phyloP scores from a whole-genome alignment of 148 eudicot species.

The Agrostemma githago region DNA sequence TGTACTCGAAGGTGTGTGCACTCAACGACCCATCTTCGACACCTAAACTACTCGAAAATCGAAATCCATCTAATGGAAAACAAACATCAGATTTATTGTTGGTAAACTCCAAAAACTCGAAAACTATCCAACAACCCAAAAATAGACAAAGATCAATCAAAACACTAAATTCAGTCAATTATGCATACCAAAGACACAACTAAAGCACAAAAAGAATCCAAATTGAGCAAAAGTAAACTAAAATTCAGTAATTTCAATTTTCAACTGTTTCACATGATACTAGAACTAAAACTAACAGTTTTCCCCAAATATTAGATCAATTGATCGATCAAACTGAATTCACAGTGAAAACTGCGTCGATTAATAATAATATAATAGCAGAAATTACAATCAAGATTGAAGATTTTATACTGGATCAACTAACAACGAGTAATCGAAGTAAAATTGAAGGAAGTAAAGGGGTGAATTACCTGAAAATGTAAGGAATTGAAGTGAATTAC shows the following conservation, averaged over 20 bases:
- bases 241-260: constrained; percentile 13
- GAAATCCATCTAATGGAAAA: neutral
- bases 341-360: neutral
- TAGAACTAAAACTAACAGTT: neutral
- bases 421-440: neutral
- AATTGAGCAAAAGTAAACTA: constrained; percentile 11
- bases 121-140: constrained; percentile 3
- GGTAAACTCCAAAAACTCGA: neutral
- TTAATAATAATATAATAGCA: constrained; percentile 8
- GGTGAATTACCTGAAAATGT: constrained; percentile 29
- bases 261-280: neutral
- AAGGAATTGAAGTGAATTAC: constrained; percentile 30
- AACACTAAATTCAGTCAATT: neutral
- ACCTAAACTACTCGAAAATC: neutral
- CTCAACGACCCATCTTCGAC: neutral
- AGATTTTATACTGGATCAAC: neutral
- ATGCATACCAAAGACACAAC: neutral
- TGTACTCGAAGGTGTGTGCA: neutral
- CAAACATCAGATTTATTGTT: too few relatives aligned
- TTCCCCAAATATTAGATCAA: neutral
- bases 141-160: neutral
- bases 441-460: constrained; percentile 5
- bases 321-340: neutral
- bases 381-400: neutral
- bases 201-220: neutral